Evolutionary conservation across 2,329 filamentous ascomycete species (phyloP), one percentile per base, ranked within the genome.

Genomic region (Phoma sp.): DNA sequence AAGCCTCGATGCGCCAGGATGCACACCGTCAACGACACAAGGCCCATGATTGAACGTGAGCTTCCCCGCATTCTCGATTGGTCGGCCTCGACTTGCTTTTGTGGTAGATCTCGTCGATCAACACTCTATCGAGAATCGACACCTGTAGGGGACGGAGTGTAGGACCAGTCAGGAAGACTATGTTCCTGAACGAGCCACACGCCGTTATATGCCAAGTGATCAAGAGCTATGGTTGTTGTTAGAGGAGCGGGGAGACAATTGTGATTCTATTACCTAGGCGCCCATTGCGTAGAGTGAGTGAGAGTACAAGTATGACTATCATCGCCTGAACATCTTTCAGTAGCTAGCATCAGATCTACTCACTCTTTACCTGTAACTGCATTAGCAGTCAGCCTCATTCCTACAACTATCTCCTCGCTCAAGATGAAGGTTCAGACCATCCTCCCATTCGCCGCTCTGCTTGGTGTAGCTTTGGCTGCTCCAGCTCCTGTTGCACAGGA

Each of bases 351-450:
- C 32, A 35, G 17, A 27, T 9, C 12, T 31, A 31, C 35, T 44
- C 43, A 43, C 27, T 48, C 39, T 17, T 33, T 15, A 5, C 13
- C 13, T 29, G 13, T 19, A 24, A 22, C 17, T 22, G 21, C 31
- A 24, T 25, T 13, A 24, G 1, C 40, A 32, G 13, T 39, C 21
- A 37, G 56, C 43, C 17, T 38, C 29, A 17, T 37, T 2, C 9
- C n/a, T 13, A 29, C 12, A 36, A 35, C 12, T 32, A 32, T 41
- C 29, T n/a, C 22, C 24, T 32, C 31, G 19, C 32, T 51, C 63
- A 63, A 39, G 19, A 67, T 67, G 64, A 67, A 63, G 61, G 49
- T 59, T n/a, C 55, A 55, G 19, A 58, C 62, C 10, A 45, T 68
- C 17, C 51, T 68, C 24, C 60, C 65, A 12, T 36, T 68, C 17